phyloP scores from a whole-genome alignment of 352 stramenopile genomes.

The Pythium pyrilobum region DNA sequence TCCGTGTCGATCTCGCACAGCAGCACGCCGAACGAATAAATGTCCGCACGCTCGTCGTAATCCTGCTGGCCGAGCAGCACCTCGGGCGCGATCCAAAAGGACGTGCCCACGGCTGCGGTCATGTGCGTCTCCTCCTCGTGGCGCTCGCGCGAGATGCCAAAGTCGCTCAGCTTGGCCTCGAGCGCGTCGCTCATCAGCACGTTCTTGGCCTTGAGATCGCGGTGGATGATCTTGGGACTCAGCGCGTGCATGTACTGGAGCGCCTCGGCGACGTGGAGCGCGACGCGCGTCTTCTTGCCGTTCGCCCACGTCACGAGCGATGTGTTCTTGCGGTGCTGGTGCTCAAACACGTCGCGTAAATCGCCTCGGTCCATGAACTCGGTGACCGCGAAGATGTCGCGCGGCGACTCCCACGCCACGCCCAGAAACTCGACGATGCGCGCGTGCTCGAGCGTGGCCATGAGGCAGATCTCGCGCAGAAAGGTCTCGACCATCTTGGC shows the following conservation, averaged over 20 bases:
- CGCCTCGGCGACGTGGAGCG: constrained; percentile 47
- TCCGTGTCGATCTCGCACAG: constrained; percentile 23
- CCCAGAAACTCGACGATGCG: constrained; percentile 67
- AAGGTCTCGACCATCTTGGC: constrained; percentile 58
- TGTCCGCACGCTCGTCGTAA: constrained; percentile 18
- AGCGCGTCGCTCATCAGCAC: constrained; percentile 33
- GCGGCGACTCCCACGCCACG: constrained; percentile 54
- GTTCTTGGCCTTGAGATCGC: constrained; percentile 60
- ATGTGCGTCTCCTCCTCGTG: constrained; percentile 61
- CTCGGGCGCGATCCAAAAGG: constrained; percentile 69
- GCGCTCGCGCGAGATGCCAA: constrained; percentile 58
- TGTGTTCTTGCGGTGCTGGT: constrained; percentile 38
- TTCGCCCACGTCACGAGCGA: constrained; percentile 38
- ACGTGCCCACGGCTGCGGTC: constrained; percentile 61
- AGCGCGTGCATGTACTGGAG: constrained; percentile 62
- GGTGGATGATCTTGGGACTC: constrained; percentile 52
- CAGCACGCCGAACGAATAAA: constrained; percentile 23
- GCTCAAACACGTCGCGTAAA: constrained; percentile 54
- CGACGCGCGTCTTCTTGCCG: constrained; percentile 43
- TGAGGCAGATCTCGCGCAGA: constrained; percentile 63
- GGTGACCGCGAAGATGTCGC: constrained; percentile 8
- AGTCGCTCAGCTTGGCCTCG: constrained; percentile 56
- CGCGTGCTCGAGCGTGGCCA: constrained; percentile 49
- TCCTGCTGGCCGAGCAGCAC: constrained; percentile 36
- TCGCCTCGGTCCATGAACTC: constrained; percentile 76